Evolutionary conservation across 805 yeast genomes (phyloP), one percentile per base, ranked within the genome.

Genomic region (Kuraishia borneana): DNA sequence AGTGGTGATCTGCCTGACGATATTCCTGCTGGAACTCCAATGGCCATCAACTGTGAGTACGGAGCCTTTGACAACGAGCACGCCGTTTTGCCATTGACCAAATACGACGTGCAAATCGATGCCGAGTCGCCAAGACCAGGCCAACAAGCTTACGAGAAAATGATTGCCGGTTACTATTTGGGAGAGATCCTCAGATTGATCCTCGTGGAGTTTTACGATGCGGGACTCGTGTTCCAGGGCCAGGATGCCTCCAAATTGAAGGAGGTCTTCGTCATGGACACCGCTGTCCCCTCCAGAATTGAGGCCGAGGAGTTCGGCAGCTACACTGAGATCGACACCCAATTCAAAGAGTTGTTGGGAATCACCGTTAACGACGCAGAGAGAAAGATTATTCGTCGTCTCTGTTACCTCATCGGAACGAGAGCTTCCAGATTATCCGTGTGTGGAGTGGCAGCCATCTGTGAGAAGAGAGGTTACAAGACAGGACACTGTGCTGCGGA

Each of bases 21-120:
- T 52, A 70, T 85, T 45, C 53, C 68, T 26, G 58, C 55, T 7
- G 72, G 71, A 33, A 68, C 81, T 29, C 76, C 80, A 42, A 88
- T 89, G 94, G 96, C 96, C 36, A 89, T 89, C 58, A 89, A 89
- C 70, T 87, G 96, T 68, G 98, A 89, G 65, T 89, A 89, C 64
- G 97, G 98, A 51, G 89, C 96, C 5, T 89, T 89, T 55, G 97
- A 89, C 58, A 88, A 85, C 54, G 96, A 85, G 60, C 94, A 81
- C 51, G 39, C 46, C 7, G 72, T 78, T 23, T 70, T 89, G 47
- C 97, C 97, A 53, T 76, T 96, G 63, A 88, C 94, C 45, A 79
- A 78, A 56, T 89, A 76, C 58, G 98, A 89, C 59, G 53, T 77
- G 36, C 68, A 64, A 44, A 79, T 89, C 44, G 97, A 89, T 58